phyloP scores from a whole-genome alignment of 805 yeast genomes.

The Cyberlindnera mycetangii region DNA sequence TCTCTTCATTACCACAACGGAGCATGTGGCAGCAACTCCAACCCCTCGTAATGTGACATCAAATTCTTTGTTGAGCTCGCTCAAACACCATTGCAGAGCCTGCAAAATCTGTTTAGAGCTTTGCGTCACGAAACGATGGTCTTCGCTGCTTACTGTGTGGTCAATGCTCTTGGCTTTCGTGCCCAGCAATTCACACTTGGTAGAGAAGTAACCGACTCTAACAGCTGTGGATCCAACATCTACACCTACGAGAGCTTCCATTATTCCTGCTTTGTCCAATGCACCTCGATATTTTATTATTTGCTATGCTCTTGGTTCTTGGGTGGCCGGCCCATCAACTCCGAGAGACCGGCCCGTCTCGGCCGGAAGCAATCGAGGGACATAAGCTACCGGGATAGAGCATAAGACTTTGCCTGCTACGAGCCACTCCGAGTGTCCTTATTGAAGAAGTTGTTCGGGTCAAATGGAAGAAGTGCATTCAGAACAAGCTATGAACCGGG shows the following conservation, averaged over 20 bases:
- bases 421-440: too few species aligned
- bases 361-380: background rate
- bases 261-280: background rate
- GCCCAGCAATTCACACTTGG: constrained; percentile 19
- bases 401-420: too few species aligned
- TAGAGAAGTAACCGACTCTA: constrained; percentile 34
- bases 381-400: too few species aligned
- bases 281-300: too few species aligned
- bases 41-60: constrained; percentile 17
- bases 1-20: constrained; percentile 45
- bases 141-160: constrained; percentile 22
- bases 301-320: background rate
- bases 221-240: constrained; percentile 54
- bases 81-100: constrained; percentile 30
- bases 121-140: constrained; percentile 36
- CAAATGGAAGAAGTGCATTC: too few species aligned
- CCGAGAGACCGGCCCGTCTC: background rate
- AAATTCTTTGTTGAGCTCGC: background rate
- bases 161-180: constrained; percentile 21
- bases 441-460: too few species aligned
- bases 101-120: constrained; percentile 38
- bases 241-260: constrained; percentile 33
- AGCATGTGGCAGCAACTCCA: constrained; percentile 56
- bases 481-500: too few species aligned
- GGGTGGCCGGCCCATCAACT: background rate